Percentiles rank a stretch among this genome's conserved stretches.
phyloP scores from a whole-genome alignment of 306 rosid genomes.

The Urtica urens region DNA sequence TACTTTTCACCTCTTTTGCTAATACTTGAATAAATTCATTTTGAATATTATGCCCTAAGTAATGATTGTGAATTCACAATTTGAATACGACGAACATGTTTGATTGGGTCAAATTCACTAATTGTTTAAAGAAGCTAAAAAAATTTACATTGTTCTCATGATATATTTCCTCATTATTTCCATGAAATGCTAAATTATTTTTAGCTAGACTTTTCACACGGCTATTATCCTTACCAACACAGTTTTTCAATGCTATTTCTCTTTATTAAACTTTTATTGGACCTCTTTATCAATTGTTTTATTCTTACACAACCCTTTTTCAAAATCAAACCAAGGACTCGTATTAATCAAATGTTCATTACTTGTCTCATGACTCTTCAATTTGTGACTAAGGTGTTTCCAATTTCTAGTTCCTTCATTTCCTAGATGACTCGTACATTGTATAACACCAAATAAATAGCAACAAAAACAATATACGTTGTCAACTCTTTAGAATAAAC shows the following conservation, averaged over 20 bases:
- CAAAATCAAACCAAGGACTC: not conserved
- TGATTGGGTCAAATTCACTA: not conserved
- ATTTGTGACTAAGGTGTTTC: not conserved
- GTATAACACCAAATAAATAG: not conserved
- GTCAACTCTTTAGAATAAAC: constrained; percentile 1
- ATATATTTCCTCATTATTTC: not conserved
- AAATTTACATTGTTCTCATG: not conserved
- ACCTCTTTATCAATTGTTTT: not conserved
- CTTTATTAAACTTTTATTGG: not conserved
- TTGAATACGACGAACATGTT: not conserved
- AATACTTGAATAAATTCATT: not conserved
- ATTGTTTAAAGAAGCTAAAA: not conserved
- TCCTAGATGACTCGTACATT: too few relatives aligned
- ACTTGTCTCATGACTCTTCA: not conserved
- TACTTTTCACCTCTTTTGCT: not conserved
- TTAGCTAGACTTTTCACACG: not conserved
- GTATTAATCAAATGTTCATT: not conserved
- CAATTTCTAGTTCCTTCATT: not conserved
- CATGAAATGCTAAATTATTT: not conserved
- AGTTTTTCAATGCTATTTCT: not conserved
- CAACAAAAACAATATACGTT: constrained; percentile 2
- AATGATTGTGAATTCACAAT: not conserved
- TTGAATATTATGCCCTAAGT: not conserved
- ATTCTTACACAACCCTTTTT: not conserved
- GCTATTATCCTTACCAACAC: not conserved